A percentile compares a stretch with the other conserved stretches of the same genome.
Conservation (phyloP, 805 yeast genomes). For the Kodamaea sagamina region DNA sequence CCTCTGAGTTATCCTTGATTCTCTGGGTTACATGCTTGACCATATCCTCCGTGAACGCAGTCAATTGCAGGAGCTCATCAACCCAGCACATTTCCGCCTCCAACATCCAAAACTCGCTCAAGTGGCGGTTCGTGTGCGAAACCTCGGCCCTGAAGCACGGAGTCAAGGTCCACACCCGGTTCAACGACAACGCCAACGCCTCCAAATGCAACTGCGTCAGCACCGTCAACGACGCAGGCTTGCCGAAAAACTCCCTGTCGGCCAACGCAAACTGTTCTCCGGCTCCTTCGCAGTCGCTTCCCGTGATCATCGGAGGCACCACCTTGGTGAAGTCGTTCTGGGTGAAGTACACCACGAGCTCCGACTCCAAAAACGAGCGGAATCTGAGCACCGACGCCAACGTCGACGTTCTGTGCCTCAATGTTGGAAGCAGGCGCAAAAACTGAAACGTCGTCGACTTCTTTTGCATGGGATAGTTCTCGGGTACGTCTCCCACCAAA, state of each 20-base stretch:
- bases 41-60: constrained; percentile 70
- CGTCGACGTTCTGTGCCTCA: constrained; percentile 73
- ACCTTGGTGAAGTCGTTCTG: constrained; percentile 63
- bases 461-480: constrained; percentile 79
- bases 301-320: constrained; percentile 82
- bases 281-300: constrained; percentile 96
- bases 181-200: constrained; percentile 68
- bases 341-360: constrained; percentile 56
- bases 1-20: constrained; percentile 26
- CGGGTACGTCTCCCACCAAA: constrained; percentile 60
- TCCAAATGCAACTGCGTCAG: constrained; percentile 92
- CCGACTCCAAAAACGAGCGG: constrained; percentile 64
- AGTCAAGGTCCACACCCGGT: constrained; percentile 81
- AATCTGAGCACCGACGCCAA: constrained; percentile 68
- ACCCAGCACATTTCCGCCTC: constrained; percentile 86
- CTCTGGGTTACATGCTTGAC: constrained; percentile 46
- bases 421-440: constrained; percentile 70
- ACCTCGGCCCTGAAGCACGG: constrained; percentile 95
- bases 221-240: constrained; percentile 75
- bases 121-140: constrained; percentile 87
- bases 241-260: constrained; percentile 57
- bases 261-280: constrained; percentile 80
- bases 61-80: constrained; percentile 57
- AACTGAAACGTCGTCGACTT: constrained; percentile 67
- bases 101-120: constrained; percentile 96